phyloP scores from a whole-genome alignment of 139 green algal species.

The Coelastrella sp. region DNA sequence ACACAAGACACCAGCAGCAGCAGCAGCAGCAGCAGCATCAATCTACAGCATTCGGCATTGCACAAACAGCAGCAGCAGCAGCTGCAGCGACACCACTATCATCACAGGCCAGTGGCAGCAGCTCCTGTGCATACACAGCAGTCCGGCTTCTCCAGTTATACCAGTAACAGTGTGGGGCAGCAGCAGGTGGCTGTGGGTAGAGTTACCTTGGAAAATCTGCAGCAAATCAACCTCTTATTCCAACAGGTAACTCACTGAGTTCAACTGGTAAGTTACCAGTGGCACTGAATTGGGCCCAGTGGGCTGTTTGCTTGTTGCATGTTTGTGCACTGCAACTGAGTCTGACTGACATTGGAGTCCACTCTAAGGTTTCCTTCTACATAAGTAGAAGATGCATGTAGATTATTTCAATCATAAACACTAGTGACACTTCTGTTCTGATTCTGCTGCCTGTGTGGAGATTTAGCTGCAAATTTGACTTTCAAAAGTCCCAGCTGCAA shows the following conservation, averaged over 20 bases:
- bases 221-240: background rate
- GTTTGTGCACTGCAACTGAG: too few relatives aligned
- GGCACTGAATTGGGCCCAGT: too few relatives aligned
- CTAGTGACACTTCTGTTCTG: too few relatives aligned
- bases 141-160: background rate
- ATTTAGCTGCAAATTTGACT: background rate
- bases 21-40: background rate
- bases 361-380: background rate
- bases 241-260: background rate
- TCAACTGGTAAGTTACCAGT: too few relatives aligned
- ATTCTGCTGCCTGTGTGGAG: too few relatives aligned
- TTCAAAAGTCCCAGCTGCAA: background rate
- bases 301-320: too few relatives aligned
- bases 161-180: background rate
- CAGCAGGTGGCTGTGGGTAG: background rate
- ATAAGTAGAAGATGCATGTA: too few relatives aligned
- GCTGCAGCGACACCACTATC: background rate
- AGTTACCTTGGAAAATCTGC: background rate
- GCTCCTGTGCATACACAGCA: too few relatives aligned
- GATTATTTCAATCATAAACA: background rate
- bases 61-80: slow-evolving; percentile 3
- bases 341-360: too few relatives aligned
- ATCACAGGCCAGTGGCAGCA: too few relatives aligned
- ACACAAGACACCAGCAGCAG: slow-evolving; percentile 14
- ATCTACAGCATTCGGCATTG: background rate